Base-by-base conservation (phyloP, 768 basidiomycete species). In the Pleurotus djamor region DNA sequence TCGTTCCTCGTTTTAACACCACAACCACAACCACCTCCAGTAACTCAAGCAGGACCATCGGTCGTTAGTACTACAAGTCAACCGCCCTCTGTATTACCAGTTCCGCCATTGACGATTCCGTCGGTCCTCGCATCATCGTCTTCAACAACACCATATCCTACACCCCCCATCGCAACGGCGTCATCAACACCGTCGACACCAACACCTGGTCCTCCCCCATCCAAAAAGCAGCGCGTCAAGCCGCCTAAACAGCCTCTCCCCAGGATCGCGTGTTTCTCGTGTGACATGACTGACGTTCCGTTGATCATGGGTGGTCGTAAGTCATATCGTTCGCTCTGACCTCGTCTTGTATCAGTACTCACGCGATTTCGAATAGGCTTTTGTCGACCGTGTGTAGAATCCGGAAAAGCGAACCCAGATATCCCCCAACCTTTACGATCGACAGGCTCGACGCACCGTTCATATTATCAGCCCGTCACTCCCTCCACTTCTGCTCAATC, bases 231-330 rank as follows among this genome's bases (percentile, higher is more conserved):
- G 60, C 76, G 75, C 41, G 62, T 71, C 36, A 48, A 72, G 0
- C 77, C 77, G 35, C 51, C 62, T 8, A 67, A 68, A 45, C 61
- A 64, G 6, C 60, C 57, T 3, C 77, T 83, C 8, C 73, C 76
- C 1, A 71, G 74, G 45, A 84, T 84, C 6, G 73, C 79, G 35
- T 92, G 89, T 62, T 72, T 79, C 41, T 72, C 81, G 5, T 92
- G 89, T 68, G 80, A 81, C 47, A 79, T 83, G 67, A 82, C 79
- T 13, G 87, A 89, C 65, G 89, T 91, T 12, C 90, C 90, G 5
- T 76, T 92, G n/a, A 83, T 91, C 55, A 77, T 86, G 68, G 88
- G 88, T 59, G 90, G 89, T 44, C 80, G 90, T 91, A 14, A n/a
- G 50, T 28, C 21, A 57, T 34, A 32, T 50, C 50, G 8, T 54